Base-by-base conservation (phyloP, 192 early-diverging fungal genomes). In the Spizellomyces punctatus region DNA sequence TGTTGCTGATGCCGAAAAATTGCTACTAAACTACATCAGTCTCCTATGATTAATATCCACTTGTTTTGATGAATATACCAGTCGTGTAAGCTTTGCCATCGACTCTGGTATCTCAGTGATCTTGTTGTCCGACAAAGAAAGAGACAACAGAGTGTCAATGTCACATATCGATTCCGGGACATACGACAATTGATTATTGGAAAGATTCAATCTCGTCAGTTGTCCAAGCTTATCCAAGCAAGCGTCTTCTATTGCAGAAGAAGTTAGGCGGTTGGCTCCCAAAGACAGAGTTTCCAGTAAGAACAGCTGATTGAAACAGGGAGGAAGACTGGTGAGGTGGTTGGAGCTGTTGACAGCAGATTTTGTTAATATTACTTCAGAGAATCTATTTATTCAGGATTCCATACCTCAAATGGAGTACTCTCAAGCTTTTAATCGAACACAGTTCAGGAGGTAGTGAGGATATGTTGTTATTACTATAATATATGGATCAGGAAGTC, bases 141-240 rank as follows among this genome's bases (percentile, higher is more conserved):
- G 48, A 56, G 50, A 49, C 65, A 57, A 47, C 27, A 75, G 52
- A 46, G 64, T 63, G 19, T 62, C 60, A 45, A 61, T 43, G 5
- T 68, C 66, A 21, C 73, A 75, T 21, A 75, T 14, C n/a, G 58
- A 62, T 48, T 65, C 50, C 58, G 73, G 66, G 5, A 75, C 44
- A 16, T 9, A 9, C 4, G 12, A 44, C n/a, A 75, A 59, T 19
- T 50, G 6, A 55, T 75, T 75, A 9, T 44, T 10, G 10, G 44
- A 22, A 19, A 75, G 66, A 41, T 75, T 69, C 17, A 75, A 60
- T 46, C 46, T 6, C 17, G 48, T 46, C 2, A 75, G 60, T n/a
- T 41, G 41, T 17, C 47, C 46, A 16, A 75, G 44, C 41, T 69
- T 67, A 66, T 75, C 73, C 5, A 75, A 42, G 36, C 60, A 8